Evolutionary conservation across 768 basidiomycete genomes (phyloP), one percentile per base, ranked within the genome.

Genomic region (Cyclocybe cylindracea): DNA sequence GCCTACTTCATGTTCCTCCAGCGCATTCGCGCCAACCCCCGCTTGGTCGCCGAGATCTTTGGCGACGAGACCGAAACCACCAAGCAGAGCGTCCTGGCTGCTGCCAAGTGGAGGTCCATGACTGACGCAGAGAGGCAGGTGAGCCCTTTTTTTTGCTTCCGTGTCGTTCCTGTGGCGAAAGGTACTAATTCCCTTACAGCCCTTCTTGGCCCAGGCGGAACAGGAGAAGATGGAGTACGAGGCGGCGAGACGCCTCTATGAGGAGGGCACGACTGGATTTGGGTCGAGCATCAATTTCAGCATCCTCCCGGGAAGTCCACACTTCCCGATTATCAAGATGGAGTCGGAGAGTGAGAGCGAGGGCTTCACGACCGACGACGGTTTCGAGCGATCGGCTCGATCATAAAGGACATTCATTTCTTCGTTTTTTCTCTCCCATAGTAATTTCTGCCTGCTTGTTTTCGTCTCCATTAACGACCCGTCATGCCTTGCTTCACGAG

Each of bases 1-100:
- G 93, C 94, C 0, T 97, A 96, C 64, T 96, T 97, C 58, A 90
- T 95, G 86, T 97, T 94, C 76, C 68, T 96, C 57, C 93, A 94
- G 67, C 84, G 87, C 40, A 97, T 97, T 59, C 79, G 94, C 54
- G 86, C 89, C 47, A 85, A 90, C 62, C 81, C 84, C 2, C 73
- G 75, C 34, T 70, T 95, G n/a, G 89, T 91, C 8, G 76, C 66
- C 53, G 86, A 87, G 10, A 85, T 96, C 6, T 96, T 95, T 71
- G 91, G 88, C 8, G 87, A 90, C 47, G 93, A 94, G 71, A 87
- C 85, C 34, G 94, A 95, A 72, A 94, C 94, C 7, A 95, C 94
- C 48, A 91, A 90, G 70, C 94, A 97, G 76, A 94, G 91, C 70
- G 91, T 94, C 3, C 75, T 95, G 42, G 94, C 94, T 51, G 94